Percentiles rank a stretch among this genome's conserved stretches.
Evolutionary conservation across 2,329 filamentous ascomycete genomes (phyloP).

Genomic region (Madurella fahalii): DNA sequence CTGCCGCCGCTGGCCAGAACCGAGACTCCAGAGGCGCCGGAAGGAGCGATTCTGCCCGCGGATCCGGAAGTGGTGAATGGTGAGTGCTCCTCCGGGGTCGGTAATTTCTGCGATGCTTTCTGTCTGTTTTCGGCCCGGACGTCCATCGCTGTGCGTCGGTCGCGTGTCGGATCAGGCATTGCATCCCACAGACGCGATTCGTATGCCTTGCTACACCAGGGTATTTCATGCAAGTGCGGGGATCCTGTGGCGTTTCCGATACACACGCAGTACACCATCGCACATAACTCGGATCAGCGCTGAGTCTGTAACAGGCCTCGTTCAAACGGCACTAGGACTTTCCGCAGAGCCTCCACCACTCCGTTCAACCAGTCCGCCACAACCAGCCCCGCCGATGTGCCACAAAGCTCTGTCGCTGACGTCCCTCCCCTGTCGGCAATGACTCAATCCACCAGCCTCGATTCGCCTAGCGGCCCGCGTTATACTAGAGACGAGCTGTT

Average conservation of each 20-base stretch:
- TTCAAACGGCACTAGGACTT: constrained; percentile 60
- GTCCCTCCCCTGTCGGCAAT: constrained; percentile 18
- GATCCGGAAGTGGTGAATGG: constrained; percentile 65
- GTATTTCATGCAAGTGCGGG: too few relatives aligned
- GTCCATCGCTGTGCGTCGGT: too few relatives aligned
- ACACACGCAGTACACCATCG: too few relatives aligned
- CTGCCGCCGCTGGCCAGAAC: constrained; percentile 73
- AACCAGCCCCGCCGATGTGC: constrained; percentile 19
- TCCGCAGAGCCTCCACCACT: constrained; percentile 60
- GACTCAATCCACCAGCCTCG: constrained; percentile 20
- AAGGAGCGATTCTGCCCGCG: constrained; percentile 51
- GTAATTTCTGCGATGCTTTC: background rate
- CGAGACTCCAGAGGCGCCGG: constrained; percentile 54
- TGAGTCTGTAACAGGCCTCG: constrained; percentile 45
- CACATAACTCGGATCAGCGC: too few relatives aligned
- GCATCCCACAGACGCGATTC: too few relatives aligned
- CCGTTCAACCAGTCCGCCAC: constrained; percentile 37
- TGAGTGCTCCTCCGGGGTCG: constrained; percentile 42
- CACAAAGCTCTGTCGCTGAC: constrained; percentile 20
- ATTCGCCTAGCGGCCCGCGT: constrained; percentile 50
- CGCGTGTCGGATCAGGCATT: background rate
- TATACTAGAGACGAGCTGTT: constrained; percentile 79
- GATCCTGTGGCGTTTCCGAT: too few relatives aligned
- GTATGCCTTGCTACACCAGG: too few relatives aligned
- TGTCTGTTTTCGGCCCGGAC: background rate